Base-by-base conservation (phyloP, 805 yeast genomes). In the Yamadazyma takamatsuzukensis region DNA sequence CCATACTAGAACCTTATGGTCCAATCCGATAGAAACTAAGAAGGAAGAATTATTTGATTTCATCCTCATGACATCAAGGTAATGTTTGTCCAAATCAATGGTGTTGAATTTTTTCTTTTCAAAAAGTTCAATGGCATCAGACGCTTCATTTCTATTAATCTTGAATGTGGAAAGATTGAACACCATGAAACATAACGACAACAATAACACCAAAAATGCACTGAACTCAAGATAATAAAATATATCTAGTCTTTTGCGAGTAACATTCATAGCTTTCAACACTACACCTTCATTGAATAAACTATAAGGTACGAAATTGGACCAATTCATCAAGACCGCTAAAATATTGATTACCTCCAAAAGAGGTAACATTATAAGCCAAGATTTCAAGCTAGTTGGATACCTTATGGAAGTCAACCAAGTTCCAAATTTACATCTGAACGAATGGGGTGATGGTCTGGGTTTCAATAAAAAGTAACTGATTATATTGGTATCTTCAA, bases 1-100 rank as follows among this genome's bases (percentile, higher is more conserved):
- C 94, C 94, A 85, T 8, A 84, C 74, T 19, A 76, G 53, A 4
- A 85, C 68, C 38, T 70, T 74, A 44, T 82, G 88, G 46, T 85
- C 94, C 49, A 86, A 60, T 4, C 89, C 90, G 17, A 82, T 71
- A 1, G 83, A 70, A 0, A 84, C 77, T 15, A 83, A 67, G 45
- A 83, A 80, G 3, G 86, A 78, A 32, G 76, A 68, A 10, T 73
- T 61, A 10, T 84, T 78, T 0, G 86, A 72, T n/a, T 68, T 58
- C 8, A 83, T 60, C 36, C 69, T 70, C 21, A 81, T 66, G 4
- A 83, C 68, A 51, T 86, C 95, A 30, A 83, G 59, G 15, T 64
- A 56, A 51, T 80, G 89, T 4, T 78, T 78, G 11, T 43, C 30
- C 25, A 62, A 42, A 21, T 60, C 61, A 27, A 65, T 54, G 13